Base-by-base conservation (phyloP, 1,284 basidiomycete species). In the Coniferiporia weirii region DNA sequence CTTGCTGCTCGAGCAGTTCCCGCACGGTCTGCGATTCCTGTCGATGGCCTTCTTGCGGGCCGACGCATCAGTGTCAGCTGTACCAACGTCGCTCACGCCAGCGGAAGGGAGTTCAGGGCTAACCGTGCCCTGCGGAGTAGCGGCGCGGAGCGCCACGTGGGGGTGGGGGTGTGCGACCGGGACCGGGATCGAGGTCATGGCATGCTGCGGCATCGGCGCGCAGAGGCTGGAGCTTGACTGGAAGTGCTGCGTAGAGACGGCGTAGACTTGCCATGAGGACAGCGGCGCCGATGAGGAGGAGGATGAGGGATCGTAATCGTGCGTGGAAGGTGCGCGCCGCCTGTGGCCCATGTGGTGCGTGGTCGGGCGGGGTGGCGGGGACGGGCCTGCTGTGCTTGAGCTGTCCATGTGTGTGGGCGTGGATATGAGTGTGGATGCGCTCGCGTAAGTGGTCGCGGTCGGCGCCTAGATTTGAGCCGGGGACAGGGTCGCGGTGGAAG, bases 1-100 rank as follows among this genome's bases (percentile, higher is more conserved):
- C 34, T 60, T 60, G 49, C 59, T 60, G 32, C 54, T 46, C 13
- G 59, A 56, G 38, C 59, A 60, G 36, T 35, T 40, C 5, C 47
- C 59, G 54, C 59, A 60, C 12, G 59, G 59, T 47, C 43, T 50
- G 40, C 54, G 47, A 34, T 60, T 60, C 43, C 59, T 47, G 44
- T 60, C 59, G 35, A 60, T 60, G 22, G 36, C 54, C 52, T 56
- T 60, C 48, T 56, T 55, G 34, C 59, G 47, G 20, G 35, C 27
- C 43, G 10, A 35, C 46, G 3, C 32, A 12, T 19, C 35, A 19
- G 6, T n/a, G 27, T 19, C 34, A 9, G 46, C 19, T 32, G 45
- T 38, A n/a, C 19, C 48, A 4, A 27, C 12, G 5, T 17, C 12
- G 17, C 34, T 27, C 7, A 10, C 53, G 15, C 20, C 32, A n/a